A percentile compares a stretch with the other conserved stretches of the same genome.
These are phyloP conservation scores for Lichtheimia corymbifera DNA, from an alignment of 371 early-diverging fungal genomes.

Conservation along the genomic window DNA sequence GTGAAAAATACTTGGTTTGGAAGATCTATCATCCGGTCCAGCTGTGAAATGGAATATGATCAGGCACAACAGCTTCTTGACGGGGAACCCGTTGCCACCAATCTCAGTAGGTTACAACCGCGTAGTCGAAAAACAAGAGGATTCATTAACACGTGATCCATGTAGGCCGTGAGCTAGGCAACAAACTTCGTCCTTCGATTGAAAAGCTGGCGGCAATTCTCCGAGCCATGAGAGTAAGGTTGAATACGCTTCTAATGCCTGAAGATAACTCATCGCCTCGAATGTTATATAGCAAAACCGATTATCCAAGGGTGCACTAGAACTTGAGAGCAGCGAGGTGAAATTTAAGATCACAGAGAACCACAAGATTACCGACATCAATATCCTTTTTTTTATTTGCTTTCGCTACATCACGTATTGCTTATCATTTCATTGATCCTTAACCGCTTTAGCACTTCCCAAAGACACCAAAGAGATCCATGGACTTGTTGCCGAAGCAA, in stretches of 20 bases:
- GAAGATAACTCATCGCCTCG: not conserved
- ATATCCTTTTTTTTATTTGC: slow-evolving; percentile 49
- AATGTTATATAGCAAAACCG: slow-evolving; percentile 47
- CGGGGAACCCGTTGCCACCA: slow-evolving; percentile 51
- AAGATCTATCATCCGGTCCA: slow-evolving; percentile 81
- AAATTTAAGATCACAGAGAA: slow-evolving; percentile 70
- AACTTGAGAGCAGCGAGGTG: slow-evolving; percentile 75
- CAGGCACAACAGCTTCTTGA: slow-evolving; percentile 90
- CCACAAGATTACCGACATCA: slow-evolving; percentile 64
- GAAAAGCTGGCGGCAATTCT: slow-evolving; percentile 57
- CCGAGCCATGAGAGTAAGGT: slow-evolving; percentile 53
- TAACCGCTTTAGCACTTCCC: slow-evolving; percentile 46
- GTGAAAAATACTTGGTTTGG: slow-evolving; percentile 71
- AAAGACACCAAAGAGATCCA: slow-evolving; percentile 89
- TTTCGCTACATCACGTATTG: slow-evolving; percentile 26
- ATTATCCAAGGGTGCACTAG: slow-evolving; percentile 65
- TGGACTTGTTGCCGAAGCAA: slow-evolving; percentile 97
- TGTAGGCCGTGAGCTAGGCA: slow-evolving; percentile 44
- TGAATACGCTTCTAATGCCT: not conserved
- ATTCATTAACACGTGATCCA: not conserved
- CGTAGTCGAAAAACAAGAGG: not conserved
- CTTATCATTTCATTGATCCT: slow-evolving; percentile 19
- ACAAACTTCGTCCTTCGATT: slow-evolving; percentile 49
- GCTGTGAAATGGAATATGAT: slow-evolving; percentile 87
- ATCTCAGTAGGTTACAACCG: slow-evolving; percentile 30